Conservation (phyloP, 176 grass and related monocot species). For the Carex cristatella region DNA sequence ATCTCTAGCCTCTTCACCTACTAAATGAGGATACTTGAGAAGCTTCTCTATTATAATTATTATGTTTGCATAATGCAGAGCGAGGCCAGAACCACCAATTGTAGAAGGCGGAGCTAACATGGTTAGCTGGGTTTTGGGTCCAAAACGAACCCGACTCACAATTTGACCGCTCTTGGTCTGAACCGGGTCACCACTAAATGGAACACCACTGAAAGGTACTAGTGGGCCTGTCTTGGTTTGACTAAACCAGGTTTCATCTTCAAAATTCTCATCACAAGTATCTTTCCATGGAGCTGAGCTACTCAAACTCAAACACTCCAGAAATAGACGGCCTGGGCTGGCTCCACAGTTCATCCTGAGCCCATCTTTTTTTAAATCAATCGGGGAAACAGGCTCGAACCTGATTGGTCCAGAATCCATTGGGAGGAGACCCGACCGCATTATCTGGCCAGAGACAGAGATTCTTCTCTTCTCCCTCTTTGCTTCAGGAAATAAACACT, state of each 20-base stretch:
- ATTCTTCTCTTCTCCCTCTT: constrained; percentile 29
- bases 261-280: constrained; percentile 42
- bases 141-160: constrained; percentile 26
- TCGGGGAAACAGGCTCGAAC: constrained; percentile 36
- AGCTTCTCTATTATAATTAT: constrained; percentile 91
- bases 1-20: constrained; percentile 85
- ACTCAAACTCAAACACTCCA: constrained; percentile 79
- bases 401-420: constrained; percentile 31
- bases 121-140: constrained; percentile 68
- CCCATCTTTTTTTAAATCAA: constrained; percentile 10
- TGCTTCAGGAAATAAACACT: constrained; percentile 28
- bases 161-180: constrained; percentile 28
- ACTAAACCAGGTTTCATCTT: constrained; percentile 51
- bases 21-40: constrained; percentile 78
- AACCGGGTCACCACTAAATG: constrained; percentile 38
- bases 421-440: background rate
- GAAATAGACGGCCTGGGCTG: constrained; percentile 60
- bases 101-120: constrained; percentile 57
- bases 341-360: constrained; percentile 47
- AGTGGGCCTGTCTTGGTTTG: constrained; percentile 49
- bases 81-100: constrained; percentile 68
- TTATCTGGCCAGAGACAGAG: constrained; percentile 32
- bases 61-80: constrained; percentile 81
- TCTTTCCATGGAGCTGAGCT: constrained; percentile 39
- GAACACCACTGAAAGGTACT: constrained; percentile 36